Evolutionary conservation across 495 filamentous ascomycete species (phyloP), one percentile per base, ranked within the genome.

Genomic region (Aspergillus kassunensis): DNA sequence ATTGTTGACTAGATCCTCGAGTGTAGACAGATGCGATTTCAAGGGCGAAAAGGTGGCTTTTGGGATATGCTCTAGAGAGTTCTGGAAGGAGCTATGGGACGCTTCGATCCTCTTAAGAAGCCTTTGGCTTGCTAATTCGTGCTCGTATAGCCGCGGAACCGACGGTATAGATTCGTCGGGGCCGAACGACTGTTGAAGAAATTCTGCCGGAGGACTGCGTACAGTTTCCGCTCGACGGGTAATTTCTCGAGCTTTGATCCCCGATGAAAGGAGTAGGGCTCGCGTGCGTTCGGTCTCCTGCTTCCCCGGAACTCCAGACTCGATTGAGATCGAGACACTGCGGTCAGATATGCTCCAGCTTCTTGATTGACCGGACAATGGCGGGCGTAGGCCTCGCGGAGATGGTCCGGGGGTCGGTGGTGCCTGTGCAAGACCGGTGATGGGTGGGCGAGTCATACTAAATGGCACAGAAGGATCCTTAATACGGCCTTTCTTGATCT

Each of bases 191-290:
- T 63, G 54, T 49, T 60, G 58, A 50, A 72, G 49, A 59, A 82
- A 71, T 23, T 66, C 61, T 12, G 65, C 65, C 50, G 71, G 69
- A 57, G 74, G 56, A 35, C 64, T 53, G 43, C 73, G 67, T 37
- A 69, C 39, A 25, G 74, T 75, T 33, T 84, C 71, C 15, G 86
- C 83, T 40, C 85, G 78, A 10, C 83, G 80, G 33, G 76, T 73
- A 50, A 96, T 87, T 59, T 90, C 88, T 53, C 82, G 80, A 0
- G 91, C 91, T 66, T 92, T 92, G 63, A 95, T 83, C 37, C 90
- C 91, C 0, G 89, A 86, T 51, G 85, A 88, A 27, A 96, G 74
- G 23, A 95, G 79, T 0, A 95, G 74, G 2, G 90, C 80, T 47
- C 80, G 75, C 2, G 87, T 78, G 34, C 89, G 82, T 44, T 87